phyloP scores from a whole-genome alignment of 2,329 filamentous ascomycete genomes.

The Colletotrichum somersetense region DNA sequence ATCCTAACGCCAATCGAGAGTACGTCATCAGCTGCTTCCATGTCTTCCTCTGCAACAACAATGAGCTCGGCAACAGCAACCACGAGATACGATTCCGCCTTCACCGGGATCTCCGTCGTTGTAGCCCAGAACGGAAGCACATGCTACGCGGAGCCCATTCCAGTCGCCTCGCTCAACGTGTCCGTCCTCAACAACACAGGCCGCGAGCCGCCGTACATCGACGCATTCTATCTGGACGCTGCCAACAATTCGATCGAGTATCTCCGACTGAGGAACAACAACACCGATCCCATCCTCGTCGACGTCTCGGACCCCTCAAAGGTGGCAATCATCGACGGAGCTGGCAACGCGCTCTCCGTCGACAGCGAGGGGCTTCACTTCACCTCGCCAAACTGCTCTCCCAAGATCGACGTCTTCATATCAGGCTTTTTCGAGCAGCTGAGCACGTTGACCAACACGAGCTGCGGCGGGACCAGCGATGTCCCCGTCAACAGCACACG shows the following conservation, averaged over 20 bases:
- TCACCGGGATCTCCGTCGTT: constrained; percentile 30
- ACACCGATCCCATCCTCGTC: constrained; percentile 47
- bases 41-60: background rate
- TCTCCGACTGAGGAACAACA: constrained; percentile 49
- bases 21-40: background rate
- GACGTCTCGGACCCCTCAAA: constrained; percentile 52
- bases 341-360: constrained; percentile 51
- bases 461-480: constrained; percentile 45
- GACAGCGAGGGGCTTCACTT: constrained; percentile 52
- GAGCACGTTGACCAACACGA: constrained; percentile 47
- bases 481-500: constrained; percentile 43
- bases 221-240: constrained; percentile 52
- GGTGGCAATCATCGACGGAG: constrained; percentile 50
- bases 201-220: constrained; percentile 52
- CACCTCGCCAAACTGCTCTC: constrained; percentile 50
- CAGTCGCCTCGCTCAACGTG: constrained; percentile 42
- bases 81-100: constrained; percentile 13
- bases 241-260: constrained; percentile 51
- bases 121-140: constrained; percentile 20
- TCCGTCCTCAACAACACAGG: constrained; percentile 49
- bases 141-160: constrained; percentile 30
- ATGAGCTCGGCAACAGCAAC: background rate
- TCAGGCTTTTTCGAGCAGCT: constrained; percentile 52
- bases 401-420: constrained; percentile 51
- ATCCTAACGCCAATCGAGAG: background rate